Conservation (phyloP, 2,329 filamentous ascomycete genomes). For the Podosphaera fusca region DNA sequence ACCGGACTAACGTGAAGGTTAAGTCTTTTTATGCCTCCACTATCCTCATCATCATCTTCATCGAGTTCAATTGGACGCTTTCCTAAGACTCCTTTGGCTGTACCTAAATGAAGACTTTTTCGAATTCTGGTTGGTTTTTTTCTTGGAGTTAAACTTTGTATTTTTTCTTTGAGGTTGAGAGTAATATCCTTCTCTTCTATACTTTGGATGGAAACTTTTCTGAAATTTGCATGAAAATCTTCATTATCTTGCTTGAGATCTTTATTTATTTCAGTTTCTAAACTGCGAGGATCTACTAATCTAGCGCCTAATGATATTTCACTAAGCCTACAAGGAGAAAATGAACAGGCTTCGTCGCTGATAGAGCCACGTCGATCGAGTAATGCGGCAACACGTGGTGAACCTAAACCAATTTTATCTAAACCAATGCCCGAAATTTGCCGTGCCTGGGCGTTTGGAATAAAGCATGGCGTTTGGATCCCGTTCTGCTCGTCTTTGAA, state of each 20-base stretch:
- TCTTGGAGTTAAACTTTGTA: conserved; percentile 54
- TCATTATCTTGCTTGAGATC: conserved; percentile 39
- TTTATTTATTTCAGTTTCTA: conserved; percentile 39
- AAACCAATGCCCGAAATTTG: conserved; percentile 44
- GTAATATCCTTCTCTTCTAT: conserved; percentile 37
- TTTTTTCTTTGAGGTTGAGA: conserved; percentile 51
- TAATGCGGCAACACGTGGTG: conserved; percentile 47
- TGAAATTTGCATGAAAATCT: conserved; percentile 30
- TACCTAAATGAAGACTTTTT: conserved; percentile 57
- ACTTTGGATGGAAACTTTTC: conserved; percentile 26
- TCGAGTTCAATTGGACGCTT: conserved; percentile 55
- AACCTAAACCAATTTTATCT: conserved; percentile 49
- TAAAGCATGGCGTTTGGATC: conserved; percentile 34
- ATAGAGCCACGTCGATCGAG: conserved; percentile 51
- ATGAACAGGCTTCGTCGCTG: conserved; percentile 38
- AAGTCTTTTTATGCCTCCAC: conserved; percentile 41
- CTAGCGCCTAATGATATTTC: conserved; percentile 24
- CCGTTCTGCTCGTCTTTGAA: conserved; percentile 30
- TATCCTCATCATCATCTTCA: conserved; percentile 32
- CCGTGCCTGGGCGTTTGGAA: conserved; percentile 36
- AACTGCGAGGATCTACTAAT: conserved; percentile 40
- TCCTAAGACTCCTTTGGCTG: conserved; percentile 48
- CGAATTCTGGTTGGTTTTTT: conserved; percentile 42
- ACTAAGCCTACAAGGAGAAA: conserved; percentile 28
- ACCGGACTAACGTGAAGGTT: conserved; percentile 57